These are phyloP conservation scores for Uronychia setigera DNA, from an alignment of 73 alveolate genomes.

Conservation along the genomic window DNA sequence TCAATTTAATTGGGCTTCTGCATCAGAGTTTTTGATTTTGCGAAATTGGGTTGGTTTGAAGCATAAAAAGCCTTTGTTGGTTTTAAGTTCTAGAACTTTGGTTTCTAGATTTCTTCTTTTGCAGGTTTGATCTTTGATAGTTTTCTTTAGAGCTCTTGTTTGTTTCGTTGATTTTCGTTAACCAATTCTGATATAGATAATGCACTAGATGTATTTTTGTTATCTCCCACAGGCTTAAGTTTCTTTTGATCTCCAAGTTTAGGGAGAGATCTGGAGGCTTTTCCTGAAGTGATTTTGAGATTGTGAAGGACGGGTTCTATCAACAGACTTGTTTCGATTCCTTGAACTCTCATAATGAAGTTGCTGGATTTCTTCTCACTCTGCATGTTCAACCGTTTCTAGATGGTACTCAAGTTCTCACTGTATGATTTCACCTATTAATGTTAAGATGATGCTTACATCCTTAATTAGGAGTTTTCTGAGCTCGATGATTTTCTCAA, in stretches of 20 bases:
- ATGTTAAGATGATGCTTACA: not conserved
- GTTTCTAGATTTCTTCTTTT: not conserved
- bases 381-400: not conserved
- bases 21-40: not conserved
- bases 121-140: not conserved
- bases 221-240: no score
- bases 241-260: not conserved
- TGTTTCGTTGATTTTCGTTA: not conserved
- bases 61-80: not conserved
- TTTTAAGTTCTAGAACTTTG: not conserved
- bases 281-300: not conserved
- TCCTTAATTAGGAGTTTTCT: slow-evolving; percentile 25
- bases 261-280: not conserved
- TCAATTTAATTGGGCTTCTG: not conserved
- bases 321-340: not conserved
- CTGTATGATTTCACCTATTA: not conserved
- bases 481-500: slow-evolving; percentile 10
- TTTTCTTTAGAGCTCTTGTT: not conserved
- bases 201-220: no score
- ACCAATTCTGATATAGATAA: no score
- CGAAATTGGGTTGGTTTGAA: not conserved
- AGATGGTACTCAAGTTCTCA: not conserved
- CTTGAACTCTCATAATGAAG: not conserved
- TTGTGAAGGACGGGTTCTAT: not conserved
- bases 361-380: not conserved